These are phyloP conservation scores for Chimonanthus praecox DNA, from an alignment of 164 flowering plant genomes.

Conservation along the genomic window DNA sequence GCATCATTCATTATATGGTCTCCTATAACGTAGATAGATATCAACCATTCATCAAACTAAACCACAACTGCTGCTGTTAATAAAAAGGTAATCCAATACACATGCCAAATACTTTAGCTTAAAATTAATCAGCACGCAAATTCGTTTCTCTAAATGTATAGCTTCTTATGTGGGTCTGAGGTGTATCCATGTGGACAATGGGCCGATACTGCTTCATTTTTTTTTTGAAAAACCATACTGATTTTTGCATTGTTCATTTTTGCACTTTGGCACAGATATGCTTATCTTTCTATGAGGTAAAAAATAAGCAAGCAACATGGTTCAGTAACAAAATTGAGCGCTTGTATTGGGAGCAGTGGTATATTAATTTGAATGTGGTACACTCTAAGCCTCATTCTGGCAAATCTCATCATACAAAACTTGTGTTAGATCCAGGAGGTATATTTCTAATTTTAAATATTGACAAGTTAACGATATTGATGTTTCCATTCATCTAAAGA, in stretches of 20 bases:
- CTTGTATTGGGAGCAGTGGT: conserved; percentile 94
- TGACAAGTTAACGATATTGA: background rate
- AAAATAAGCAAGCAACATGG: conserved; percentile 86
- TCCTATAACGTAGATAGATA: no score
- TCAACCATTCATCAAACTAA: no score
- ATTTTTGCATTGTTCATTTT: background rate
- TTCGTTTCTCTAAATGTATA: no score
- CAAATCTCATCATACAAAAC: conserved; percentile 74
- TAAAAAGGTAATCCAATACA: no score
- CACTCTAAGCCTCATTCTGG: conserved; percentile 51
- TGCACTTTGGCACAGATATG: conserved; percentile 55
- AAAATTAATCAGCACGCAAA: no score
- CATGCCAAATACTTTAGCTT: no score
- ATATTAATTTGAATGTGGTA: conserved; percentile 72
- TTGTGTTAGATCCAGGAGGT: conserved; percentile 73
- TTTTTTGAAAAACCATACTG: background rate
- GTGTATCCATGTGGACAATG: no score
- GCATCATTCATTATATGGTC: no score
- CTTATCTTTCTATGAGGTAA: conserved; percentile 81
- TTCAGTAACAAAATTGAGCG: conserved; percentile 80
- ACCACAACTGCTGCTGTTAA: no score
- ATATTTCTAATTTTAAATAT: conserved; percentile 4
- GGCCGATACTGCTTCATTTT: no score
- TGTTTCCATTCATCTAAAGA: background rate
- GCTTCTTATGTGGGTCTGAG: no score